phyloP scores from a whole-genome alignment of 2,329 filamentous ascomycete species.

The Trichoderma gracile region DNA sequence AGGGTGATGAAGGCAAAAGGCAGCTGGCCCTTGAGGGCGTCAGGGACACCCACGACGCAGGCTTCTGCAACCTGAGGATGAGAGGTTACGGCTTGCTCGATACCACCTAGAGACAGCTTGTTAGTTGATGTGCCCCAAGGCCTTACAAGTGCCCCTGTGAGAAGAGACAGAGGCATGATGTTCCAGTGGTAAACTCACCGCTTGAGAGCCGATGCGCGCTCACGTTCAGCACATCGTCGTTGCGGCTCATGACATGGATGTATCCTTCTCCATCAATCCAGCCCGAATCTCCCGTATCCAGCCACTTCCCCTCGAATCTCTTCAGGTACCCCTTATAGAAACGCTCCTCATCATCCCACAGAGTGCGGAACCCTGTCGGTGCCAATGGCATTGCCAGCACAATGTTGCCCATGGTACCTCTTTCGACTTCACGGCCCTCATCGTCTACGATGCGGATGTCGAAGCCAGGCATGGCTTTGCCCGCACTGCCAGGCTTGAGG shows the following conservation, averaged over 20 bases:
- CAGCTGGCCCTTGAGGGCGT: slow-evolving; percentile 83
- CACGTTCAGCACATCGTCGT: slow-evolving; percentile 93
- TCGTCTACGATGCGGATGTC: slow-evolving; percentile 85
- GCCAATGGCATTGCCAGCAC: slow-evolving; percentile 80
- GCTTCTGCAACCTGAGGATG: slow-evolving; percentile 80
- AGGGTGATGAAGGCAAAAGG: slow-evolving; percentile 83
- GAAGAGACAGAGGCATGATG: too few species aligned
- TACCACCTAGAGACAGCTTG: slow-evolving; percentile 59
- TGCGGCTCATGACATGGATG: slow-evolving; percentile 63
- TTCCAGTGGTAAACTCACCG: slow-evolving; percentile 51
- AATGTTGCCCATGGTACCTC: slow-evolving; percentile 85
- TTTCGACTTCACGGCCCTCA: slow-evolving; percentile 67
- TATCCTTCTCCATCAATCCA: slow-evolving; percentile 76
- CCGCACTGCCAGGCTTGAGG: slow-evolving; percentile 82
- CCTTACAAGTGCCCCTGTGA: accelerated
- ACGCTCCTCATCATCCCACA: slow-evolving; percentile 83
- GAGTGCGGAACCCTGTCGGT: slow-evolving; percentile 79
- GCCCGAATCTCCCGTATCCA: slow-evolving; percentile 90
- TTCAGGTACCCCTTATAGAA: slow-evolving; percentile 86
- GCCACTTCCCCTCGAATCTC: slow-evolving; percentile 77
- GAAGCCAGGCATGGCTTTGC: slow-evolving; percentile 89
- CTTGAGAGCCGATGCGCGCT: slow-evolving; percentile 89
- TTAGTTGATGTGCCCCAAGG: background rate
- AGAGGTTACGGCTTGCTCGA: slow-evolving; percentile 86
- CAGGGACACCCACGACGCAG: slow-evolving; percentile 83